phyloP scores from a whole-genome alignment of 2,329 filamentous ascomycete genomes.

The Cercospora janseana region DNA sequence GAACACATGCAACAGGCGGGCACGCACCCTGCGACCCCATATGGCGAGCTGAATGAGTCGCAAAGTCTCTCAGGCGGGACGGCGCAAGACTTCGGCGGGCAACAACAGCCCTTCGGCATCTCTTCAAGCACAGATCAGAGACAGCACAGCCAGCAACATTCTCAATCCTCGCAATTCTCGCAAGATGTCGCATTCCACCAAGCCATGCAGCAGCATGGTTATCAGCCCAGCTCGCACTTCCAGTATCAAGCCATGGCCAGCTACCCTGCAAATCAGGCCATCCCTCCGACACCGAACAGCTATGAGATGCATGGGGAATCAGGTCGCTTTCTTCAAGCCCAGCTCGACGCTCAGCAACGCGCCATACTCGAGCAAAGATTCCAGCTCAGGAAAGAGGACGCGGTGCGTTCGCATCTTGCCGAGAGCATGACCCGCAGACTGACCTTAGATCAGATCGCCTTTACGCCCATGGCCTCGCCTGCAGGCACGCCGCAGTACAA shows the following conservation, averaged over 20 bases:
- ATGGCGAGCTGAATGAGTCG: conserved; percentile 30
- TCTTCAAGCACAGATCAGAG: conserved; percentile 21
- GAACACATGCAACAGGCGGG: conserved; percentile 28
- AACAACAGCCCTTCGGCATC: conserved; percentile 30
- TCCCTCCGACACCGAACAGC: conserved; percentile 78
- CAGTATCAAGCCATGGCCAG: conserved; percentile 43
- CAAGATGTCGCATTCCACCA: conserved; percentile 31
- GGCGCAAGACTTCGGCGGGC: conserved; percentile 36
- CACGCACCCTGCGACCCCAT: conserved; percentile 34
- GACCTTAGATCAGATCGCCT: conserved; percentile 40
- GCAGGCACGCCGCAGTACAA: conserved; percentile 74
- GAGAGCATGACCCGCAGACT: conserved; percentile 14
- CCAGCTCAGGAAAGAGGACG: conserved; percentile 66
- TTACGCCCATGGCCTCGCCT: conserved; percentile 80
- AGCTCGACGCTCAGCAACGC: conserved; percentile 54
- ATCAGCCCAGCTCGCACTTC: conserved; percentile 37
- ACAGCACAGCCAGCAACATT: conserved; percentile 20
- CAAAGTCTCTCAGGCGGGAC: conserved; percentile 24
- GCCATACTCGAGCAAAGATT: conserved; percentile 65
- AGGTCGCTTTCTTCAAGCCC: conserved; percentile 56
- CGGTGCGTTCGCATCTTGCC: conserved; percentile 53
- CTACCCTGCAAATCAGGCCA: conserved; percentile 53
- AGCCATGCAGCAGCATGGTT: conserved; percentile 28
- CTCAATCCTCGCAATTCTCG: conserved; percentile 21
- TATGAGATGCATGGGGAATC: conserved; percentile 67